phyloP scores from a whole-genome alignment of 345 rosid species.

The Brassica nigra region DNA sequence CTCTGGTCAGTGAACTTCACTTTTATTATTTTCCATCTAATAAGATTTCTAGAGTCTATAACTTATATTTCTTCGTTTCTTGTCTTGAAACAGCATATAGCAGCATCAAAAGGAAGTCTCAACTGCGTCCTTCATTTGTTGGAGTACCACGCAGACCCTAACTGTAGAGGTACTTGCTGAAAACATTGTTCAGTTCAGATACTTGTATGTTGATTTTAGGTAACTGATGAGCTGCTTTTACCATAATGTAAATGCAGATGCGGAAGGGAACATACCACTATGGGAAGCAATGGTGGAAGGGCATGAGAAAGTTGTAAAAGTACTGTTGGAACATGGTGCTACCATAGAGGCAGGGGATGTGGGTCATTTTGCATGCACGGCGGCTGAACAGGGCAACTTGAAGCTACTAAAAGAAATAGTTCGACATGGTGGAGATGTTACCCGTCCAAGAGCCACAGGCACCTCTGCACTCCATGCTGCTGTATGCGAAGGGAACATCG shows the following conservation, averaged over 20 bases:
- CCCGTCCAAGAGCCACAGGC: slow-evolving; percentile 52
- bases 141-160: slow-evolving; percentile 67
- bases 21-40: neutral
- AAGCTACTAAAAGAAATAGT: slow-evolving; percentile 61
- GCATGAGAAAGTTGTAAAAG: slow-evolving; percentile 52
- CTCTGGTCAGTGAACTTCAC: slow-evolving; percentile 57
- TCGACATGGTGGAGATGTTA: slow-evolving; percentile 58
- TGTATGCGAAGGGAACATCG: slow-evolving; percentile 70
- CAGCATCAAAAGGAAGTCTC: slow-evolving; percentile 75
- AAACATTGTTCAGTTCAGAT: neutral
- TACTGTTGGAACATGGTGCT: slow-evolving; percentile 53
- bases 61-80: neutral
- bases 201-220: neutral
- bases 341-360: slow-evolving; percentile 62
- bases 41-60: neutral
- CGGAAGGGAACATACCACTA: slow-evolving; percentile 69
- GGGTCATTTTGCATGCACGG: slow-evolving; percentile 70
- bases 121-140: slow-evolving; percentile 75
- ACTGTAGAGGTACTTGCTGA: slow-evolving; percentile 58
- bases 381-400: slow-evolving; percentile 71
- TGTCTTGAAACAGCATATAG: slow-evolving; percentile 63
- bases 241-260: slow-evolving; percentile 48
- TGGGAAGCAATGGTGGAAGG: slow-evolving; percentile 84
- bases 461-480: slow-evolving; percentile 81
- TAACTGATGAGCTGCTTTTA: neutral